Evolutionary conservation across 106 monocot genomes (phyloP).

Genomic region (Hemerocallis citrina): DNA sequence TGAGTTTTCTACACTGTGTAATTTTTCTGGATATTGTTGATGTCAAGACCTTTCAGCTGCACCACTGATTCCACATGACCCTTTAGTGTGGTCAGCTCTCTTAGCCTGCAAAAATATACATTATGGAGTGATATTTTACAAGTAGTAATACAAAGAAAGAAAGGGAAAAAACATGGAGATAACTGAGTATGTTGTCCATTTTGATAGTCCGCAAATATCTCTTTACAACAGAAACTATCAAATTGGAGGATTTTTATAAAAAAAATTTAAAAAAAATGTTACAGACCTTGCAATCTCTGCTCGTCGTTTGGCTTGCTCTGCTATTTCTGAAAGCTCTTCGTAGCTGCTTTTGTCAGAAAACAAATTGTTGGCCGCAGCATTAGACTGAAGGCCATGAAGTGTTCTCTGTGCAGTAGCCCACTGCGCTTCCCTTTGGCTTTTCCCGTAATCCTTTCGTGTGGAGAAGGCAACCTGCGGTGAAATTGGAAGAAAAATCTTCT

Average conservation of each 20-base stretch:
- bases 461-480: slow-evolving; percentile 43
- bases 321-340: slow-evolving; percentile 85
- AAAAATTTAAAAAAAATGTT: no score
- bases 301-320: slow-evolving; percentile 76
- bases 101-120: neutral
- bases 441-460: slow-evolving; percentile 44
- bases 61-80: slow-evolving; percentile 16
- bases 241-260: no score
- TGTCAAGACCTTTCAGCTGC: slow-evolving; percentile 13
- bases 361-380: slow-evolving; percentile 21
- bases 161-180: no score
- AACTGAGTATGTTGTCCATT: no score
- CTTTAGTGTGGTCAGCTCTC: slow-evolving; percentile 13
- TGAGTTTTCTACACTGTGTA: slow-evolving; percentile 5
- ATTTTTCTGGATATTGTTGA: slow-evolving; percentile 11
- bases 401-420: no score
- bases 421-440: slow-evolving; percentile 55
- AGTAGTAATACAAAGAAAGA: no score
- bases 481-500: neutral
- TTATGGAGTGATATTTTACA: no score
- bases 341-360: slow-evolving; percentile 80
- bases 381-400: slow-evolving; percentile 40
- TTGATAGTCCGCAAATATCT: no score
- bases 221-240: no score
- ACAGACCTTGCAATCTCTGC: slow-evolving; percentile 77